A percentile compares a stretch with the other conserved stretches of the same genome.
These are phyloP conservation scores for Leishmania guyanensis DNA, from an alignment of 208 protist species.

Conservation along the genomic window DNA sequence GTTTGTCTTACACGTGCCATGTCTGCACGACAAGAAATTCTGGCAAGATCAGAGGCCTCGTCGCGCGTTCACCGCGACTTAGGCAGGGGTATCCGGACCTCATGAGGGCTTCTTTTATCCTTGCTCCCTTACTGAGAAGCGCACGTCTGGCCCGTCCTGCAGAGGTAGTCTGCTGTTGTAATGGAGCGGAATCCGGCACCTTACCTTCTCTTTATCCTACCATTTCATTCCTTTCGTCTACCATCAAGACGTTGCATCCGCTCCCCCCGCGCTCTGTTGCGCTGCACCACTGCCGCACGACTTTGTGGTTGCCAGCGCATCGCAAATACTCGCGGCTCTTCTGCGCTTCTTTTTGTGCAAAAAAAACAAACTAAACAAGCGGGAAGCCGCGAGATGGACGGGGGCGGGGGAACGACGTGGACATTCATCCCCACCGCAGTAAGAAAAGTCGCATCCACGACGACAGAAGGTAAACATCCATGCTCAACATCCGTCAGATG, in stretches of 20 bases:
- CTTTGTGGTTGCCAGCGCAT: no score
- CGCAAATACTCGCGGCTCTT: no score
- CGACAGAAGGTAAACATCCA: no score
- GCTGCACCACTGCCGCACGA: no score
- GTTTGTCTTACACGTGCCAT: neutral
- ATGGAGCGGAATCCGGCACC: neutral
- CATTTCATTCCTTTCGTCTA: neutral
- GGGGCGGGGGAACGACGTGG: no score
- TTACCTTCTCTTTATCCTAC: neutral
- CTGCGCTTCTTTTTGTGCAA: no score
- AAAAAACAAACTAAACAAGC: no score
- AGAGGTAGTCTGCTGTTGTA: neutral
- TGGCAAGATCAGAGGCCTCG: neutral
- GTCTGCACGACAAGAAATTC: neutral
- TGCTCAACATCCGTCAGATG: no score
- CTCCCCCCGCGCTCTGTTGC: no score
- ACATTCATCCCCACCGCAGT: no score
- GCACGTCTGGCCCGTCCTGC: neutral
- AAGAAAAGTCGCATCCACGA: no score
- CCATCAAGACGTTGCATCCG: neutral
- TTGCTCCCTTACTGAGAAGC: neutral
- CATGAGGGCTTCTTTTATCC: neutral
- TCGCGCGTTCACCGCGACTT: neutral
- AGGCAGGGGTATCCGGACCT: neutral
- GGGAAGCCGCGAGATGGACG: no score